Evolutionary conservation across 176 grass and related monocot species (phyloP).

Genomic region (Ensete glaucum): DNA sequence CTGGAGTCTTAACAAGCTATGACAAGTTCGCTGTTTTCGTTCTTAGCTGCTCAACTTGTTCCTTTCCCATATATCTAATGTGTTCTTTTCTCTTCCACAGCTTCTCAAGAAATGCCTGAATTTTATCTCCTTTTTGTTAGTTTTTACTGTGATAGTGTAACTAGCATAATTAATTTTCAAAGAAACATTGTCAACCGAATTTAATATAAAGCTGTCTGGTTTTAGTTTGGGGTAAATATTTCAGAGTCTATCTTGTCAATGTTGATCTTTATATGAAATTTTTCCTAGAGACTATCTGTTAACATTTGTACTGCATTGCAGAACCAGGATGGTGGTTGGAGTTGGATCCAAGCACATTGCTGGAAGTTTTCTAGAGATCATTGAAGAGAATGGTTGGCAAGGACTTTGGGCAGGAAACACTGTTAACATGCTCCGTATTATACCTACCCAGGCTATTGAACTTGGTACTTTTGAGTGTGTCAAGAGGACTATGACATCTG

Average conservation of each 20-base stretch:
- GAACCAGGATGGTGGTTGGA: constrained; percentile 87
- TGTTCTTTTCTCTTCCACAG: no score
- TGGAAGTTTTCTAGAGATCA: constrained; percentile 51
- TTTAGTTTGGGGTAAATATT: no score
- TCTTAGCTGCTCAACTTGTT: no score
- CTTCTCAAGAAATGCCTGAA: no score
- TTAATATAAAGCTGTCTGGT: neutral
- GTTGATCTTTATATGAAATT: neutral
- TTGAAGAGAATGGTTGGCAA: constrained; percentile 59
- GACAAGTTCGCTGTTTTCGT: no score
- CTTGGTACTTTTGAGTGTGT: constrained; percentile 60
- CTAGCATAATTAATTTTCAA: neutral
- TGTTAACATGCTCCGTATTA: constrained; percentile 72
- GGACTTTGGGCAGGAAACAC: constrained; percentile 82
- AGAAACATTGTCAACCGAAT: neutral
- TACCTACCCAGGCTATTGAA: constrained; percentile 74
- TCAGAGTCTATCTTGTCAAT: no score
- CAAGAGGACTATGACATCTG: constrained; percentile 45
- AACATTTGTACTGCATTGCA: constrained; percentile 22
- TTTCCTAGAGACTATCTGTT: constrained; percentile 2
- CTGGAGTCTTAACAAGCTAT: no score
- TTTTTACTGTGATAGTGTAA: neutral
- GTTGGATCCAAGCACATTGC: constrained; percentile 67
- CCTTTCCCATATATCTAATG: no score
- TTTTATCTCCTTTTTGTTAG: neutral